These are phyloP conservation scores for Fusarium sp. DNA, from an alignment of 2,329 filamentous ascomycete genomes.

Conservation along the genomic window DNA sequence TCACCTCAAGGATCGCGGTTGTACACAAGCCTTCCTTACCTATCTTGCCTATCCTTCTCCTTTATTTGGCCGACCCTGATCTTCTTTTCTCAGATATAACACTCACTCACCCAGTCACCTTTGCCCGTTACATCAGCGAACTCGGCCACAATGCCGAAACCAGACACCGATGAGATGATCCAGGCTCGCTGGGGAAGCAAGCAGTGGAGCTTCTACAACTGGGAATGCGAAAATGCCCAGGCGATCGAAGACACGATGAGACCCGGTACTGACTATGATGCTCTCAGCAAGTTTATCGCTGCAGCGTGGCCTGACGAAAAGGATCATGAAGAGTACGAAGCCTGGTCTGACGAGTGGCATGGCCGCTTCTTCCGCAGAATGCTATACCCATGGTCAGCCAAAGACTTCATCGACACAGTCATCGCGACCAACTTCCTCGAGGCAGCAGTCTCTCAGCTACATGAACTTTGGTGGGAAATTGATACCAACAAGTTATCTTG, in stretches of 20 bases:
- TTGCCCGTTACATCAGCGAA: neutral
- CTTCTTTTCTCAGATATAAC: neutral
- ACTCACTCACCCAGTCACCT: neutral
- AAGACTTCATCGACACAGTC: neutral
- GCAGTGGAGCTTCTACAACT: neutral
- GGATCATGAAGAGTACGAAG: accelerated
- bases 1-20: neutral
- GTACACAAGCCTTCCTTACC: neutral
- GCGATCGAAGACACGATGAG: neutral
- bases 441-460: accelerated
- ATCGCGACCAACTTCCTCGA: neutral
- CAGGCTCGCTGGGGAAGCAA: neutral
- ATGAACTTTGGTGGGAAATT: neutral
- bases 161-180: neutral
- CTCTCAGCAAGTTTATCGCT: neutral
- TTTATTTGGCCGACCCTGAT: neutral
- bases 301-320: neutral
- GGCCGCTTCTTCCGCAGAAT: accelerated
- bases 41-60: neutral
- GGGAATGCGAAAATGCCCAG: neutral
- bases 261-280: neutral
- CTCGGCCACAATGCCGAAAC: neutral
- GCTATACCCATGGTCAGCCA: accelerated
- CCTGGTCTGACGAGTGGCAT: neutral
- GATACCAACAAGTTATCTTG: neutral